Evolutionary conservation across 345 rosid species (phyloP), one percentile per base, ranked within the genome.

Genomic region (Adansonia digitata): DNA sequence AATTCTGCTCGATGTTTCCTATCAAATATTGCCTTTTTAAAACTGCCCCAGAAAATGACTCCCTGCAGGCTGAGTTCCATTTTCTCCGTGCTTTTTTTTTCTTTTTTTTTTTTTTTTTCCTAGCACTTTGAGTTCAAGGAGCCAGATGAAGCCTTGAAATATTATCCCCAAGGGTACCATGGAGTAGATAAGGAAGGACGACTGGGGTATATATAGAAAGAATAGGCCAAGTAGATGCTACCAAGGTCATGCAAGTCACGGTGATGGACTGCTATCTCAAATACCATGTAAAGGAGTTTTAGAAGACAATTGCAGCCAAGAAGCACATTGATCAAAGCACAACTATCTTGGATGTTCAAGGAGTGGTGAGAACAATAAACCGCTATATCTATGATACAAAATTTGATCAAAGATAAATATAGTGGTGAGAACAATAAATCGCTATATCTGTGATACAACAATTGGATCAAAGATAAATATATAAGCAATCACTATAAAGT

Each of bases 91-190:
- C n/a, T n/a, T n/a, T 11, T 26, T 27, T 13, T 48, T 48, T 18
- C n/a, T 57, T 2, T 6, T 55, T 13, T 24, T 56, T 26, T 10
- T 56, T 75, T 14, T 61, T 42, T 76, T 42, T 64, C 65, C 0
- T 52, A 94, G 98, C 94, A 90, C 37, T 92, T 94, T 63, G 97
- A 92, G 2, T 94, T 90, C 77, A 86, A 80, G 39, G 98, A 94
- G 75, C 37, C 80, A 14, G 79, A 80, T 61, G 86, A 91, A 84
- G 97, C 92, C 62, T 40, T 86, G 87, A 75, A 88, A 75, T 78
- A 85, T 75, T 94, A 94, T 78, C 98, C 98, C 7, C 98, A 92
- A 78, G 98, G 98, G 57, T 86, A 94, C 80, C 98, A 94, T 55
- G 98, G 98, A 51, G 87, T 92, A 73, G 98, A 92, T 62, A 94